Evolutionary conservation across 768 basidiomycete genomes (phyloP).

Genomic region (Kwoniella europaea): DNA sequence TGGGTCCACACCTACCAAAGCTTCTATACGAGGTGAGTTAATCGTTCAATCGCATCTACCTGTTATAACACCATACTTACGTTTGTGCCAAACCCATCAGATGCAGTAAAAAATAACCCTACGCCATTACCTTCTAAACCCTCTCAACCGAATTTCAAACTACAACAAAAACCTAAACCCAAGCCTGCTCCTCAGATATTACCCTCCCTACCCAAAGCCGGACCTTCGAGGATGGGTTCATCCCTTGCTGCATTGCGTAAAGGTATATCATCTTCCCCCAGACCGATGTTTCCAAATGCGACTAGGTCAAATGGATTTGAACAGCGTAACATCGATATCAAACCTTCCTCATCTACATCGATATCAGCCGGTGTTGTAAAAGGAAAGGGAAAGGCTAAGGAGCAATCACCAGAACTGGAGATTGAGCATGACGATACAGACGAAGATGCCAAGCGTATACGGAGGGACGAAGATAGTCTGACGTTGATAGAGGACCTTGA

Average conservation of each 20-base stretch:
- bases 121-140: conserved; percentile 18
- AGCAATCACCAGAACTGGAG: conserved; percentile 5
- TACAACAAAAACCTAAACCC: not conserved
- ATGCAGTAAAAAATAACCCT: conserved; percentile 1
- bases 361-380: not conserved
- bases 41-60: not conserved
- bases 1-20: conserved; percentile 46
- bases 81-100: not conserved
- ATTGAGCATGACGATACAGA: conserved; percentile 13
- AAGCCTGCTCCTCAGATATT: conserved; percentile 14
- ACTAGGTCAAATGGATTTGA: conserved; percentile 9
- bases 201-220: conserved; percentile 18
- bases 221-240: conserved; percentile 22
- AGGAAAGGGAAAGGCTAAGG: conserved; percentile 1
- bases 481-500: conserved; percentile 76
- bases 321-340: not conserved
- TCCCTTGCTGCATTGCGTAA: conserved; percentile 27
- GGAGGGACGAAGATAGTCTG: conserved; percentile 43
- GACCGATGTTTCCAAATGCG: not conserved
- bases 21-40: conserved; percentile 30
- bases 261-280: conserved; percentile 5
- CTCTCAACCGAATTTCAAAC: conserved; percentile 29
- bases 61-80: not conserved
- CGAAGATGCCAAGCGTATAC: not conserved
- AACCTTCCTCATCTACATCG: not conserved